Evolutionary conservation across 495 filamentous ascomycete species (phyloP).

Genomic region (Podospora appendiculata): DNA sequence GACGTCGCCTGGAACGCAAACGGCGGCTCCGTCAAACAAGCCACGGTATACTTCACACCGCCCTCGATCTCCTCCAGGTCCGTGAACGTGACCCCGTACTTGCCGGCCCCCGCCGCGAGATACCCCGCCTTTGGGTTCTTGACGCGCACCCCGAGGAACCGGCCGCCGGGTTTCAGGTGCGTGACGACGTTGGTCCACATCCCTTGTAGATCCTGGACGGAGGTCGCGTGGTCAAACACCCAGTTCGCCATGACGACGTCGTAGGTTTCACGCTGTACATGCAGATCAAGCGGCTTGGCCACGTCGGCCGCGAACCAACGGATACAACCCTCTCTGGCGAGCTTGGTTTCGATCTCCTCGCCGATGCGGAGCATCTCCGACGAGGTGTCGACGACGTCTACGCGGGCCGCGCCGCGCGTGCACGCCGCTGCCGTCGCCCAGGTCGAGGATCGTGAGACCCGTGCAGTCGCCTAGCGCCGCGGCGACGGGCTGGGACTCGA

Average conservation of each 20-base stretch:
- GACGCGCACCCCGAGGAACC: conserved; percentile 15
- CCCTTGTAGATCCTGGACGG: conserved; percentile 13
- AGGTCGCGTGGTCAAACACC: conserved; percentile 21
- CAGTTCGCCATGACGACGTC: conserved; percentile 26
- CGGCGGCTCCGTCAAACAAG: conserved; percentile 1
- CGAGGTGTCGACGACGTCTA: conserved; percentile 27
- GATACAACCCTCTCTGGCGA: background rate
- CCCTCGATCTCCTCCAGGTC: conserved; percentile 13
- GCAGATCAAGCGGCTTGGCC: conserved; percentile 12
- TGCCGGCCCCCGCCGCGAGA: background rate
- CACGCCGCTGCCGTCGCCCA: conserved; percentile 28
- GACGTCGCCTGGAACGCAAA: conserved; percentile 10
- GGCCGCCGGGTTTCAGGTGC: conserved; percentile 21
- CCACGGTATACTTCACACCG: conserved; percentile 9
- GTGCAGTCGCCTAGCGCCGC: conserved; percentile 17
- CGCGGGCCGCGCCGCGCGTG: conserved; percentile 16
- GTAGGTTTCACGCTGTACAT: conserved; percentile 7
- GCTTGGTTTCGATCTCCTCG: background rate
- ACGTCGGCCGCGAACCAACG: conserved; percentile 17
- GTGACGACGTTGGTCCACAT: conserved; percentile 22
- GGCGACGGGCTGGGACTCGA: conserved; percentile 16
- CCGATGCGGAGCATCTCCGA: conserved; percentile 18
- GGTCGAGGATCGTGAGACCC: conserved; percentile 24
- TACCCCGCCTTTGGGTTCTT: conserved; percentile 4
- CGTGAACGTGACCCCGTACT: conserved; percentile 13